Evolutionary conservation across 306 rosid species (phyloP).

Genomic region (Ceratonia siliqua): DNA sequence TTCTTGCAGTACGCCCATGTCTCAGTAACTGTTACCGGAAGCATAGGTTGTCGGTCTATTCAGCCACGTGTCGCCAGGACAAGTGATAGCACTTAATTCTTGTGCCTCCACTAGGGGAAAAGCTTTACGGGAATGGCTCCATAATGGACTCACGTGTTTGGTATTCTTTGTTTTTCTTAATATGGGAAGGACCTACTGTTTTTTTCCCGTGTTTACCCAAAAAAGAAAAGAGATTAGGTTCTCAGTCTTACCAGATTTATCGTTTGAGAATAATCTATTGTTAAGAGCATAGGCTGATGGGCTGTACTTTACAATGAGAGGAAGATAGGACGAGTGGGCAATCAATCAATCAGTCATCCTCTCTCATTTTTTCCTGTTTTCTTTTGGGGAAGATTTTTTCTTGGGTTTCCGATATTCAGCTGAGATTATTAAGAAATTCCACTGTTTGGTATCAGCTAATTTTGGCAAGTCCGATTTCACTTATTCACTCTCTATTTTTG

Average conservation of each 20-base stretch:
- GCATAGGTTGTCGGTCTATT: slow-evolving; percentile 55
- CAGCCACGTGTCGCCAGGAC: slow-evolving; percentile 31
- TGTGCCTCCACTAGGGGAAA: slow-evolving; percentile 33
- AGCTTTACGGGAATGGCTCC: not conserved
- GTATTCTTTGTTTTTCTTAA: slow-evolving; percentile 52
- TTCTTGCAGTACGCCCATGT: not conserved
- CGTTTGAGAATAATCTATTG: not conserved
- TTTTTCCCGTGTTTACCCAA: slow-evolving; percentile 46
- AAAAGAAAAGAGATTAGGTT: slow-evolving; percentile 66
- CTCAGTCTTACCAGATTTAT: slow-evolving; percentile 33
- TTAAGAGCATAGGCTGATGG: not conserved
- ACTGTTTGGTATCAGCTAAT: not conserved
- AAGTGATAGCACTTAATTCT: slow-evolving; percentile 18
- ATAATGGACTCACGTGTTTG: slow-evolving; percentile 42
- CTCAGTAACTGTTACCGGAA: slow-evolving; percentile 54
- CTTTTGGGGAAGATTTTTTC: not conserved
- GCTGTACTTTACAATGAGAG: not conserved
- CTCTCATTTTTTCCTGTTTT: not conserved
- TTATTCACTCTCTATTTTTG: slow-evolving; percentile 33
- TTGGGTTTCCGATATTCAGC: slow-evolving; percentile 45
- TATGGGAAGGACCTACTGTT: slow-evolving; percentile 47
- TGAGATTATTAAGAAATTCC: slow-evolving; percentile 10
- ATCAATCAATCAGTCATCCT: slow-evolving; percentile 22
- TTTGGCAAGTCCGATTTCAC: slow-evolving; percentile 34
- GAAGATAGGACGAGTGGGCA: slow-evolving; percentile 10